phyloP scores from a whole-genome alignment of 2,329 filamentous ascomycete species.

The Zymoseptoria tritici region DNA sequence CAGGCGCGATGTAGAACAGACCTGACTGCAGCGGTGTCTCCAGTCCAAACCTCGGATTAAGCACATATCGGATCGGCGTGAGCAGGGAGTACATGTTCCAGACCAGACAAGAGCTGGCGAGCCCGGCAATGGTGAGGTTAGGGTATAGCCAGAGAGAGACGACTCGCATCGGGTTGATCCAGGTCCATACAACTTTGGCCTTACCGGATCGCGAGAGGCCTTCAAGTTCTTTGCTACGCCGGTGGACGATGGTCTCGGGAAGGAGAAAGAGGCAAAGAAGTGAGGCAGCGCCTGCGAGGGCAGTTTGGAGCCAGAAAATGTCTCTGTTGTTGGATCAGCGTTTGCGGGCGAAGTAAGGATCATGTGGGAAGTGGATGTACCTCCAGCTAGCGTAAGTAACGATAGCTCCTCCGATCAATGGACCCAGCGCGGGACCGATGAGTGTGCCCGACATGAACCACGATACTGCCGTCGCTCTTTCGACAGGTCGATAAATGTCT shows the following conservation, averaged over 20 bases:
- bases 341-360: too few species aligned
- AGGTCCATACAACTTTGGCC: constrained; percentile 48
- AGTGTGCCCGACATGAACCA: constrained; percentile 57
- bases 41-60: constrained; percentile 67
- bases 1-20: constrained; percentile 68
- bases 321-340: constrained; percentile 33
- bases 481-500: constrained; percentile 47
- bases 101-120: constrained; percentile 56
- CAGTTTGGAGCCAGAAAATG: constrained; percentile 72
- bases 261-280: constrained; percentile 58
- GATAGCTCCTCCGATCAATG: constrained; percentile 67
- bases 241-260: constrained; percentile 64
- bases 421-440: constrained; percentile 61
- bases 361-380: neutral
- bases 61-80: constrained; percentile 55
- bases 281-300: constrained; percentile 53
- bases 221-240: constrained; percentile 54
- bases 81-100: constrained; percentile 65
- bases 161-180: constrained; percentile 61
- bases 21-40: constrained; percentile 59
- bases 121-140: constrained; percentile 56
- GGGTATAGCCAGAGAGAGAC: constrained; percentile 59
- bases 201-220: constrained; percentile 47
- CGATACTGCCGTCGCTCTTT: constrained; percentile 63
- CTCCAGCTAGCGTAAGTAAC: constrained; percentile 65